Evolutionary conservation across 495 filamentous ascomycete species (phyloP).

Genomic region (Glonium stellatum): DNA sequence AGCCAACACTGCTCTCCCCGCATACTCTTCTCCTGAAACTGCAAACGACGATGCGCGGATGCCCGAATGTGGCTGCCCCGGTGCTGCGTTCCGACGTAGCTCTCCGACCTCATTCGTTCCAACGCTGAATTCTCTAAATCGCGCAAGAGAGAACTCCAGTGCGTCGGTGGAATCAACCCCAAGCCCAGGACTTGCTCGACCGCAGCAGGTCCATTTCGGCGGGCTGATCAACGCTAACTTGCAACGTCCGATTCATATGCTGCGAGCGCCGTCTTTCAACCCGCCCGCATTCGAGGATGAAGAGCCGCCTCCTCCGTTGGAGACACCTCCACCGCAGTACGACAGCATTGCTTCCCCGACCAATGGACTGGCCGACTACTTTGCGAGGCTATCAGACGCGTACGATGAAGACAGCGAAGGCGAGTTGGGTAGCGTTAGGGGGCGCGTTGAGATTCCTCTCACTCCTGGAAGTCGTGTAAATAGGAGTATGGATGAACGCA

Average conservation of each 20-base stretch:
- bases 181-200: conserved; percentile 35
- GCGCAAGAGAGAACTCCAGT: conserved; percentile 13
- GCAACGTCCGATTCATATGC: conserved; percentile 74
- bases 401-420: conserved; percentile 50
- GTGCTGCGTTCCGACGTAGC: conserved; percentile 46
- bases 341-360: conserved; percentile 69
- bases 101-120: conserved; percentile 41
- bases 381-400: conserved; percentile 60
- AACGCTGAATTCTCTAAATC: conserved; percentile 34
- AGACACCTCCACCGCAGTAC: conserved; percentile 86
- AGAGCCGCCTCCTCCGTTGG: conserved; percentile 71
- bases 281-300: conserved; percentile 88
- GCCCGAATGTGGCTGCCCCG: conserved; percentile 71
- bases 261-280: conserved; percentile 82
- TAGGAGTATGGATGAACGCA: conserved; percentile 54
- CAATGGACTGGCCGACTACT: conserved; percentile 83
- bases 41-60: conserved; percentile 43
- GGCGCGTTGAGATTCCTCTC: conserved; percentile 57
- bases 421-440: conserved; percentile 33
- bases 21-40: conserved; percentile 62
- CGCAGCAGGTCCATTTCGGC: conserved; percentile 34
- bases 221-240: conserved; percentile 27
- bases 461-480: conserved; percentile 63
- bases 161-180: conserved; percentile 27
- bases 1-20: conserved; percentile 82